Percentiles rank a stretch among this genome's conserved stretches.
Conservation (phyloP, 768 basidiomycete genomes). For the Saitozyma sp. region DNA sequence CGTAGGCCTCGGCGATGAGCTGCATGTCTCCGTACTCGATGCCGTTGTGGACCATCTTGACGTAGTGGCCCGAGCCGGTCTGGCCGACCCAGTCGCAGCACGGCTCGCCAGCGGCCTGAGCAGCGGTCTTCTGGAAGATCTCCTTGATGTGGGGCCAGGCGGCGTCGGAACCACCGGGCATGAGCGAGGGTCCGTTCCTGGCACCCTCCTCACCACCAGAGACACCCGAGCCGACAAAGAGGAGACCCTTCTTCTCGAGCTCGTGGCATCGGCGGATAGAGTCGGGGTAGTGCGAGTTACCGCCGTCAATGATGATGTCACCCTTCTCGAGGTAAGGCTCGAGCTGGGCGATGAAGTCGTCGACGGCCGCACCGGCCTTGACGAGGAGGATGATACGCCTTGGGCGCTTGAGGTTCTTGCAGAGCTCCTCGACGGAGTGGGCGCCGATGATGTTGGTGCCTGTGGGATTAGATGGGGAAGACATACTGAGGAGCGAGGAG, state of each 20-base stretch:
- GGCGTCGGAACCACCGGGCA: conserved; percentile 92
- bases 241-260: conserved; percentile 88
- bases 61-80: conserved; percentile 81
- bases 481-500: too few relatives aligned
- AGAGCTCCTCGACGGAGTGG: conserved; percentile 87
- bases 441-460: conserved; percentile 95
- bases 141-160: conserved; percentile 98
- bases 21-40: conserved; percentile 99
- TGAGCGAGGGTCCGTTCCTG: conserved; percentile 92
- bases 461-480: conserved; percentile 47
- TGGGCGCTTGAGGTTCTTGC: conserved; percentile 86
- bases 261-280: conserved; percentile 91
- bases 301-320: conserved; percentile 99
- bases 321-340: conserved; percentile 86
- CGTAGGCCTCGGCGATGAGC: conserved; percentile 96
- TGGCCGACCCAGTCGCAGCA: conserved; percentile 99
- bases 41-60: conserved; percentile 99
- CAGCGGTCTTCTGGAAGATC: conserved; percentile 97
- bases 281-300: conserved; percentile 99
- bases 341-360: conserved; percentile 88
- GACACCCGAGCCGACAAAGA: conserved; percentile 98
- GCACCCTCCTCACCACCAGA: conserved; percentile 99
- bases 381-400: conserved; percentile 98
- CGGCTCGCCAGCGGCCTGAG: conserved; percentile 89
- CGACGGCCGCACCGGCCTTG: conserved; percentile 95